Conservation (phyloP, 2,329 filamentous ascomycete genomes). For the Cladosporium colombiae region DNA sequence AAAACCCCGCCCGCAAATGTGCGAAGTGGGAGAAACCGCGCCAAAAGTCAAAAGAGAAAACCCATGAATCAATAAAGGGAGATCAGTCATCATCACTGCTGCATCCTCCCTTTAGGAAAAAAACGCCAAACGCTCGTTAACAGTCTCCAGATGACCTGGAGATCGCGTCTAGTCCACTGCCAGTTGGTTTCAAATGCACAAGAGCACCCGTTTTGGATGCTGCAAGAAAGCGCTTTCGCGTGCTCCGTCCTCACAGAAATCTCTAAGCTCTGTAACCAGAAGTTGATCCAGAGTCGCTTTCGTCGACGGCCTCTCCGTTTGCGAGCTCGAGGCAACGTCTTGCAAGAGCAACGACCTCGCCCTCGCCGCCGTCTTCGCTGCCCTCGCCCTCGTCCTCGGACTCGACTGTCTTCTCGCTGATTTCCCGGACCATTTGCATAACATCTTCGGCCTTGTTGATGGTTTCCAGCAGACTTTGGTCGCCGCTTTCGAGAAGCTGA, state of each 20-base stretch:
- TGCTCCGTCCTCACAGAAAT: slow-evolving; percentile 1
- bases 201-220: neutral
- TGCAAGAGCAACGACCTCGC: slow-evolving; percentile 87
- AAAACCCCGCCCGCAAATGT: neutral
- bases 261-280: slow-evolving; percentile 18
- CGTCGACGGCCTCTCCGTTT: slow-evolving; percentile 1
- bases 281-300: slow-evolving; percentile 16
- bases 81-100: neutral
- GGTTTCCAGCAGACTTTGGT: slow-evolving; percentile 80
- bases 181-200: slow-evolving; percentile 1
- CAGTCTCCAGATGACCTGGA: neutral
- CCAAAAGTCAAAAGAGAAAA: neutral
- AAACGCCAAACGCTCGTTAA: slow-evolving; percentile 5
- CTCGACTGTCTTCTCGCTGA: slow-evolving; percentile 85
- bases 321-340: slow-evolving; percentile 75
- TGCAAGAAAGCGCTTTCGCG: neutral
- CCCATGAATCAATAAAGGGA: neutral
- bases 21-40: neutral
- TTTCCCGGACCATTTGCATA: slow-evolving; percentile 85
- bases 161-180: neutral
- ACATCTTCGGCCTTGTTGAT: slow-evolving; percentile 91
- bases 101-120: neutral
- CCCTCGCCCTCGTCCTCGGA: slow-evolving; percentile 81
- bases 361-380: slow-evolving; percentile 80
- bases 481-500: slow-evolving; percentile 92